Conservation (phyloP, 2,329 filamentous ascomycete genomes). For the Trichophaea hybrida region DNA sequence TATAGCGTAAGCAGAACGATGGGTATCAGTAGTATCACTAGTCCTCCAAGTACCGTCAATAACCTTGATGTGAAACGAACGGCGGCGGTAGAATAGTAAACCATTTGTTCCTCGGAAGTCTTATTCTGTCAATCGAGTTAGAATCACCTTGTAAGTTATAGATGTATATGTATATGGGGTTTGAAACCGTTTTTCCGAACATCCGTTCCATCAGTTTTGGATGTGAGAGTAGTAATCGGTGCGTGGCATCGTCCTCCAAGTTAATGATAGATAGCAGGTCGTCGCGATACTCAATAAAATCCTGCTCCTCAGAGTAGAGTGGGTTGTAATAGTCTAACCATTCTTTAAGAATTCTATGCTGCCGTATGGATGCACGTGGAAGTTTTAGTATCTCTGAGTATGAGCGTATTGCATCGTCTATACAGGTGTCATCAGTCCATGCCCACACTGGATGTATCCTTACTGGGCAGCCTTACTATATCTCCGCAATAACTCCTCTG, state of each 20-base stretch:
- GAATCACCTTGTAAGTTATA: too few species aligned
- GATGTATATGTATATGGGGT: not conserved
- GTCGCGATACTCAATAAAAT: not conserved
- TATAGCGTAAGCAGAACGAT: not conserved
- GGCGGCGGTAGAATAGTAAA: not conserved
- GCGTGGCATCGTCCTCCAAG: not conserved
- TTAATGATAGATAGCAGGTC: not conserved
- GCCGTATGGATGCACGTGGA: not conserved
- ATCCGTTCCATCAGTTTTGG: not conserved
- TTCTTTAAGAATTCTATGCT: not conserved
- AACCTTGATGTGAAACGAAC: not conserved
- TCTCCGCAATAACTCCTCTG: not conserved
- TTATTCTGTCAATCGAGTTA: not conserved
- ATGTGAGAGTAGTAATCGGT: not conserved
- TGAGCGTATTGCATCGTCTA: not conserved
- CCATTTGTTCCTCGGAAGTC: not conserved
- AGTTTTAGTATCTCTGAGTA: not conserved
- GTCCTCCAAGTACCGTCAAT: not conserved
- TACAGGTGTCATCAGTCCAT: not conserved
- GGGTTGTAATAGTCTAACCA: not conserved
- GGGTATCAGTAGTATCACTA: not conserved
- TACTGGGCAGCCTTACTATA: not conserved
- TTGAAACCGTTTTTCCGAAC: not conserved
- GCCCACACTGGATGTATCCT: not conserved
- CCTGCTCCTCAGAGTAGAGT: not conserved